Base-by-base conservation (phyloP, 2,329 filamentous ascomycete genomes). In the Fusarium longipes region DNA sequence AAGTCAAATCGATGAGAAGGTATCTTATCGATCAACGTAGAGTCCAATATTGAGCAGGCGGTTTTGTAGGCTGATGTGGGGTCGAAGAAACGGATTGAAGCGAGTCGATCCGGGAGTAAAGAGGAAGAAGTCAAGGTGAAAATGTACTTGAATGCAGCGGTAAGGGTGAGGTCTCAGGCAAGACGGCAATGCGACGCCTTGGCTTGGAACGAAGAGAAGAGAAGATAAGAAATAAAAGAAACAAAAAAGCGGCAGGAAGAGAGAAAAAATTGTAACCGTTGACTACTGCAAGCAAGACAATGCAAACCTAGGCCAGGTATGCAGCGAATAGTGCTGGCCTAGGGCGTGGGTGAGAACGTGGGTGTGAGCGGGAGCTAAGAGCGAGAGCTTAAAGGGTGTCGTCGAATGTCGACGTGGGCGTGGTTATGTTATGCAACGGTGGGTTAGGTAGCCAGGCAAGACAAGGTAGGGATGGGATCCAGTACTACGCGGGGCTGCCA, bases 401-500 rank as follows among this genome's bases (percentile, higher is more conserved):
- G 45, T 48, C 32, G 44, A 40, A 56, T 62, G 49, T 48, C 32
- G 59, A 47, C 49, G 59, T 63, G 59, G 57, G 59, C 53, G 59
- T 63, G 69, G 70, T 63, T 45, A 61, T 61, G 56, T 58, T 55
- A 61, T 59, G 47, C 57, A 45, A 62, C 49, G 25, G 44, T 51
- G 54, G 35, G 58, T 51, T 50, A 63, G 51, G 59, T 54, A 35
- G 60, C 51, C 39, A 44, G 57, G 42, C 40, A 29, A 53, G 54
- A 38, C 40, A 43, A 53, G 50, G 39, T 53, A 57, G 48, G 49
- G 48, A 54, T 57, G 38, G 54, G 54, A 57, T 57, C 44, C 60
- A 64, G 70, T 73, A 58, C 67, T 73, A 73, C 71, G 71, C 71
- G 71, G 71, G 71, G 71, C 70, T 73, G 74, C 74, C 73, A 75